Base-by-base conservation (phyloP, 2,329 filamentous ascomycete species). In the Microsporum audouinii region DNA sequence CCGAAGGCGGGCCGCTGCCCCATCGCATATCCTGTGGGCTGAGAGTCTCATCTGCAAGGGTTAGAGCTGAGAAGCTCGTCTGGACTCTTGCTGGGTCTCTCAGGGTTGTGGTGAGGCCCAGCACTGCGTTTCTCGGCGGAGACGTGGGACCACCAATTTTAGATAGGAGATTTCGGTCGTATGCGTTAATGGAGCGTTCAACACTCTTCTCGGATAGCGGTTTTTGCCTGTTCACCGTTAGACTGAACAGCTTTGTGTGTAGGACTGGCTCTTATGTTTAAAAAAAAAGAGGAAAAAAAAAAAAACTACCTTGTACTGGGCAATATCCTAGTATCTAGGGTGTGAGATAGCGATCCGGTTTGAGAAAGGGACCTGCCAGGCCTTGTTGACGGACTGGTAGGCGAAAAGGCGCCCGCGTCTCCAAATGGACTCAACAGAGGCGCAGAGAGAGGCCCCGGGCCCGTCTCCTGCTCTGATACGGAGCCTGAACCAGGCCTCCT, bases 61-160 rank as follows among this genome's bases (percentile, higher is more conserved):
- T 59, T 34, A 65, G 38, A 12, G 59, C 62, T 5, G 63, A 60
- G 36, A 65, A 59, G n/a, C 51, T 60, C 7, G 57, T 70, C 8
- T 72, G 69, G 56, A 73, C 68, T 49, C 73, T 71, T 2, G 68
- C 68, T 12, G 71, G 69, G 57, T 53, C 60, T 71, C 70, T 36
- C 69, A 62, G 31, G 69, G 70, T 62, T 63, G 66, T 58, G 38
- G 68, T 68, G 29, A 71, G 64, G 58, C 67, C 73, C 14, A 58
- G 43, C 39, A 69, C 64, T 12, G 72, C 72, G 59, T 70, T 75
- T 57, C 80, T 75, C 17, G 80, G 79, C 31, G 80, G 79, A 5
- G 82, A 83, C 61, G 80, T 80, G 4, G 81, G 79, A 55, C 83
- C 83, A 36, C 82, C 82, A 62, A 85, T 85, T 65, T 83, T 84